A percentile compares a stretch with the other conserved stretches of the same genome.
phyloP scores from a whole-genome alignment of 176 grass and related monocot genomes.

The Phoenix dactylifera region DNA sequence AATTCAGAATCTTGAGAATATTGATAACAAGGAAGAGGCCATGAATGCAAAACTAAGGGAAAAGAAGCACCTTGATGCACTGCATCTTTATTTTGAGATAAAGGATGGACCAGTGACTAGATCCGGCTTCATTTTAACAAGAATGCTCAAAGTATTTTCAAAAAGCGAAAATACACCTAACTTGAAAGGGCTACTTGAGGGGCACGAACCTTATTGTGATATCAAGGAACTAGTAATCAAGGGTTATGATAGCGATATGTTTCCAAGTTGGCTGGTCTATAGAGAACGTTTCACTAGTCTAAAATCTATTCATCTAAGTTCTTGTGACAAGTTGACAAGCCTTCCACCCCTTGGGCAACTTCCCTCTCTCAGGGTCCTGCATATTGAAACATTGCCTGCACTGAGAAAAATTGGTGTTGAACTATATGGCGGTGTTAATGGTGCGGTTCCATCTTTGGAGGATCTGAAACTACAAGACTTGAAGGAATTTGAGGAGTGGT shows the following conservation, averaged over 20 bases:
- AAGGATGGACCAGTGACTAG: too few relatives aligned
- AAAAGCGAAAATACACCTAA: too few relatives aligned
- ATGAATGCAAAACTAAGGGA: too few relatives aligned
- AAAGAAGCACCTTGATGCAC: too few relatives aligned
- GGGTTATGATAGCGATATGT: slow-evolving; percentile 2
- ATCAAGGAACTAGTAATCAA: slow-evolving; percentile 21
- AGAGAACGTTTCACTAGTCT: slow-evolving; percentile 15
- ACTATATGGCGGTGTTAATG: slow-evolving; percentile 25
- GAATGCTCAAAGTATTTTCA: too few relatives aligned
- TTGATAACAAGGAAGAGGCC: too few relatives aligned
- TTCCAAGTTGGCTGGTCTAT: slow-evolving; percentile 28
- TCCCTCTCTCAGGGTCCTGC: slow-evolving; percentile 22
- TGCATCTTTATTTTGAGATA: too few relatives aligned
- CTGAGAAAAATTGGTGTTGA: slow-evolving; percentile 15
- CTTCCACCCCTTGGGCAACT: slow-evolving; percentile 36
- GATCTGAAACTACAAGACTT: slow-evolving; percentile 21
- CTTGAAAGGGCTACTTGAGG: too few relatives aligned
- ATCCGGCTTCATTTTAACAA: too few relatives aligned
- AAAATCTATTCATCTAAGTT: not conserved
- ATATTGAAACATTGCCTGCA: slow-evolving; percentile 2
- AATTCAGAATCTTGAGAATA: slow-evolving; percentile 18
- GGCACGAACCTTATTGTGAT: not conserved
- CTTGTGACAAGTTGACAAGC: slow-evolving; percentile 5
- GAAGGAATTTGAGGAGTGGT: slow-evolving; percentile 23
- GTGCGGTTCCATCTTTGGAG: slow-evolving; percentile 28